Conservation (phyloP, 163 green algal species). For the Scenedesmus sp. region DNA sequence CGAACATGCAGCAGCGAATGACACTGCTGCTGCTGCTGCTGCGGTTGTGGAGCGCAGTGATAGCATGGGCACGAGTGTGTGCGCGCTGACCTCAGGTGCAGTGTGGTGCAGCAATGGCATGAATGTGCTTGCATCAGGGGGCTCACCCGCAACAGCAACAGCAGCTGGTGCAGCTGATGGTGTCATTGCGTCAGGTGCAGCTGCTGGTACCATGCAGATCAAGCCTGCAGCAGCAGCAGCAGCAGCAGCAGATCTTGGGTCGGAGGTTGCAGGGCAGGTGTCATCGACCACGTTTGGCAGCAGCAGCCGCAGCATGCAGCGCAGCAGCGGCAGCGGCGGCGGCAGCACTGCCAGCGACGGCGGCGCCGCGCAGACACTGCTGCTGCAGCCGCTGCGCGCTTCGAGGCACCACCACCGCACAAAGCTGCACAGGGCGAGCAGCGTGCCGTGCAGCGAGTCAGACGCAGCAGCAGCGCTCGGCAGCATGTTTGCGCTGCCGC, state of each 20-base stretch:
- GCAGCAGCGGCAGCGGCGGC: slow-evolving; percentile 13
- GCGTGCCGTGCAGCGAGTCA: neutral
- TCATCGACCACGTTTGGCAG: neutral
- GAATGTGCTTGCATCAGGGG: neutral
- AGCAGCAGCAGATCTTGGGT: neutral
- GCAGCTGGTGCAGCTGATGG: neutral
- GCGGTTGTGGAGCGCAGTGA: neutral
- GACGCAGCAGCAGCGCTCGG: neutral
- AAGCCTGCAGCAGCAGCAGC: slow-evolving; percentile 9
- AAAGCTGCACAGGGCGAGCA: neutral
- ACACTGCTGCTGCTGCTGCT: too few relatives aligned
- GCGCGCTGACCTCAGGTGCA: neutral
- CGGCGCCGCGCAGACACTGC: neutral
- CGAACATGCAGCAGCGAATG: neutral
- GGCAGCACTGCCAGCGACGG: neutral
- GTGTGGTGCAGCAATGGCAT: neutral
- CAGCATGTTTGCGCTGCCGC: neutral
- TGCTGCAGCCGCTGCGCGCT: neutral
- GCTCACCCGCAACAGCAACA: neutral
- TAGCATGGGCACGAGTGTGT: neutral
- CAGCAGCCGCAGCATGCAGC: slow-evolving; percentile 6
- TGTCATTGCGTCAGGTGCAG: neutral
- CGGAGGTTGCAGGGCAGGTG: neutral
- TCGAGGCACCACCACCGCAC: neutral
- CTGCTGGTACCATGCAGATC: neutral